A percentile compares a stretch with the other conserved stretches of the same genome.
Evolutionary conservation across 768 basidiomycete genomes (phyloP).

Genomic region (Suillus tomentosus): DNA sequence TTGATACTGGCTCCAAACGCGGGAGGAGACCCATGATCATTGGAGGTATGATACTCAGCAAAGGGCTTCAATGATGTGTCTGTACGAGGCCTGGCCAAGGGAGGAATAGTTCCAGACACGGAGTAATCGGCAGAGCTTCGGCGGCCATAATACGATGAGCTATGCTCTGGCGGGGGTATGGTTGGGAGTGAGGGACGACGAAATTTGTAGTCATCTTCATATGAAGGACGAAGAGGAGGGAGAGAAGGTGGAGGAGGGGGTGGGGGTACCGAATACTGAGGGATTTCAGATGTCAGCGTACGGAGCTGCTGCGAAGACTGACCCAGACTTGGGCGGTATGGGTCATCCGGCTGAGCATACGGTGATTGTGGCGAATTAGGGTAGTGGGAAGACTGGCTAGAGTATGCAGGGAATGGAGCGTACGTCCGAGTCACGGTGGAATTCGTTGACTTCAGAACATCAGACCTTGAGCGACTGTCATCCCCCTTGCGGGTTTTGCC

Average conservation of each 20-base stretch:
- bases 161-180: conserved; percentile 16
- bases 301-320: conserved; percentile 28
- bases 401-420: conserved; percentile 43
- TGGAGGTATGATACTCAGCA: conserved; percentile 19
- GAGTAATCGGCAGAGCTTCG: conserved; percentile 16
- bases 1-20: conserved; percentile 11
- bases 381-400: conserved; percentile 28
- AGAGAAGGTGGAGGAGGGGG: conserved; percentile 29
- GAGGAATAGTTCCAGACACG: conserved; percentile 1
- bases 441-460: conserved; percentile 33
- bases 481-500: conserved; percentile 51
- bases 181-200: conserved; percentile 34
- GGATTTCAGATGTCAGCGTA: conserved; percentile 24
- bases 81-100: conserved; percentile 11
- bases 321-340: conserved; percentile 21
- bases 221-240: conserved; percentile 29
- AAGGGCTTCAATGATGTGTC: conserved; percentile 6
- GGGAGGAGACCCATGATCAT: conserved; percentile 16
- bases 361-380: conserved; percentile 23
- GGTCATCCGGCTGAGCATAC: conserved; percentile 24
- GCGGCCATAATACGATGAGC: conserved; percentile 6
- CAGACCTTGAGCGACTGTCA: conserved; percentile 34
- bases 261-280: conserved; percentile 30
- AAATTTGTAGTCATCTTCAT: conserved; percentile 33
- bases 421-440: conserved; percentile 40